Evolutionary conservation across 352 stramenopile species (phyloP).

Genomic region (Phytophthora pistaciae): DNA sequence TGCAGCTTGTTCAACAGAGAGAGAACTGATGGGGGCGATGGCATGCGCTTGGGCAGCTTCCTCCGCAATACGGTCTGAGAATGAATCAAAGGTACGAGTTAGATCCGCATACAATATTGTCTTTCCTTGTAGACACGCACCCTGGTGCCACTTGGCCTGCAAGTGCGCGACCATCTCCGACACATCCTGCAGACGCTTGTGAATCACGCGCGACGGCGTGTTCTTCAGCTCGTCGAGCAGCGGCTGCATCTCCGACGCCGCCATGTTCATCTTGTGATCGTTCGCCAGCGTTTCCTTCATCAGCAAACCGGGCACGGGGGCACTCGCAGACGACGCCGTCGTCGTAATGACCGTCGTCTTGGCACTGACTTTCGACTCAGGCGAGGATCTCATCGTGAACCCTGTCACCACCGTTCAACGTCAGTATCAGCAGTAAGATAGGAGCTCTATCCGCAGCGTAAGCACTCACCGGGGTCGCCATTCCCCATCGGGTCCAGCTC

Average conservation of each 20-base stretch:
- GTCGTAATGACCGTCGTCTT: slow-evolving; percentile 18
- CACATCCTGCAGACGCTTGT: slow-evolving; percentile 81
- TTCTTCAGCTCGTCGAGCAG: slow-evolving; percentile 65
- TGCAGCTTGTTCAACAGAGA: slow-evolving; percentile 31
- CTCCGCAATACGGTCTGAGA: slow-evolving; percentile 44
- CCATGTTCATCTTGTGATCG: slow-evolving; percentile 73
- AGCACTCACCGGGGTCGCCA: slow-evolving; percentile 24
- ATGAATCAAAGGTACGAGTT: slow-evolving; percentile 4
- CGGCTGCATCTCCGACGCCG: slow-evolving; percentile 63
- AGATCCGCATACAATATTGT: background rate
- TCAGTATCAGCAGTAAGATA: background rate
- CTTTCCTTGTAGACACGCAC: slow-evolving; percentile 23
- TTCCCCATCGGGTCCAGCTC: slow-evolving; percentile 36
- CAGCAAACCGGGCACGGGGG: slow-evolving; percentile 24
- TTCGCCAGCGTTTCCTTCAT: slow-evolving; percentile 59
- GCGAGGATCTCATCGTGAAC: slow-evolving; percentile 22
- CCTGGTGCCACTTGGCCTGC: slow-evolving; percentile 76
- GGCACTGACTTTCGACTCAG: slow-evolving; percentile 27
- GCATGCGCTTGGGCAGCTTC: slow-evolving; percentile 34
- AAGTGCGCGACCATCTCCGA: slow-evolving; percentile 79
- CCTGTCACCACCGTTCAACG: slow-evolving; percentile 1
- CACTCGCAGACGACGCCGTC: slow-evolving; percentile 12
- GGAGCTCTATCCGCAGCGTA: background rate
- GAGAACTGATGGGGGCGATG: slow-evolving; percentile 24
- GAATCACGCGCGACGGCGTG: slow-evolving; percentile 69